These are phyloP conservation scores for Wickerhamiella siamensis DNA, from an alignment of 805 yeast species.

Conservation along the genomic window DNA sequence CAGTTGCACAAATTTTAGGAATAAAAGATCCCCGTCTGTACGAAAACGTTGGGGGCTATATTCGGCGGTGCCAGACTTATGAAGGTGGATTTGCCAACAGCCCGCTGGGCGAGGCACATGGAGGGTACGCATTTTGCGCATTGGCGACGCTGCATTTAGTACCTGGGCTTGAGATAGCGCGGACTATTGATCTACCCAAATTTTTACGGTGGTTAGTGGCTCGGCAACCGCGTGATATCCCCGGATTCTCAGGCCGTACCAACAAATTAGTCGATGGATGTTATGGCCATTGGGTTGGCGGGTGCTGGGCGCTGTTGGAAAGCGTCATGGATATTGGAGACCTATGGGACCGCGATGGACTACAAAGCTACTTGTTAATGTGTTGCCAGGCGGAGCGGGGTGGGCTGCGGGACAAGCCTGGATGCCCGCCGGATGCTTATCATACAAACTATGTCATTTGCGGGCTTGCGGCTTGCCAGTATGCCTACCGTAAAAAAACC, in stretches of 20 bases:
- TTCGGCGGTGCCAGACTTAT: constrained; percentile 62
- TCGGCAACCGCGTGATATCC: constrained; percentile 62
- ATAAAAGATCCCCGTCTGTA: constrained; percentile 47
- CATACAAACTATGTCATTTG: constrained; percentile 76
- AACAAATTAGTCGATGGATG: constrained; percentile 94
- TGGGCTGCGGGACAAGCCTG: constrained; percentile 85
- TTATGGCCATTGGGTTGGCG: constrained; percentile 93
- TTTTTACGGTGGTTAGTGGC: constrained; percentile 45
- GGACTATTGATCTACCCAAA: constrained; percentile 32
- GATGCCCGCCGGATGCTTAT: constrained; percentile 64
- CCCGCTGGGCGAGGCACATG: constrained; percentile 85
- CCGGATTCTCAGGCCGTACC: constrained; percentile 80
- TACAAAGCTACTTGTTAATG: constrained; percentile 49
- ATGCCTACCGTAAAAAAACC: constrained; percentile 21
- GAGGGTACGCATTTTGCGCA: constrained; percentile 92
- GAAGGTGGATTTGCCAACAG: constrained; percentile 93
- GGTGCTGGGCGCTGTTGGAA: constrained; percentile 50
- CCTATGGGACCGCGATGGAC: constrained; percentile 39
- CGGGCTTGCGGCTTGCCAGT: constrained; percentile 55
- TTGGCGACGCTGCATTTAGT: constrained; percentile 45
- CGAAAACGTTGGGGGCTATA: constrained; percentile 42
- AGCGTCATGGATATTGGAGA: constrained; percentile 25
- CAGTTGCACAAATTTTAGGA: constrained; percentile 50
- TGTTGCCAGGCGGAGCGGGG: constrained; percentile 63
- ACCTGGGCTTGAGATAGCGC: constrained; percentile 24